Percentiles rank a stretch among this genome's conserved stretches.
Evolutionary conservation across 805 yeast genomes (phyloP).

Genomic region (Candida chauliodis): DNA sequence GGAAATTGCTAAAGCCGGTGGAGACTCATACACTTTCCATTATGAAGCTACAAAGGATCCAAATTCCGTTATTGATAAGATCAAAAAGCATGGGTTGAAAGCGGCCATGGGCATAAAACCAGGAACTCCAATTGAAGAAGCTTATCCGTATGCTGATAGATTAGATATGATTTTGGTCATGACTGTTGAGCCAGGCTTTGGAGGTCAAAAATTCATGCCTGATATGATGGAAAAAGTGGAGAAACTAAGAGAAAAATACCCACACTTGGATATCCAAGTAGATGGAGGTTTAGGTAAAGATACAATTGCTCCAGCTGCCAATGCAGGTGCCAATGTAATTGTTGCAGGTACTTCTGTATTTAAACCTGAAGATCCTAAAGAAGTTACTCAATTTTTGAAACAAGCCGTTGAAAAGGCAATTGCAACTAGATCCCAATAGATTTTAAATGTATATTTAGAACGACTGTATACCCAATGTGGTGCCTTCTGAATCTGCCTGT

Average conservation of each 20-base stretch:
- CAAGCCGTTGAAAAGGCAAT: conserved; percentile 53
- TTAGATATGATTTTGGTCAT: conserved; percentile 94
- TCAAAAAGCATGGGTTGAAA: conserved; percentile 78
- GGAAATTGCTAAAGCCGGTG: conserved; percentile 90
- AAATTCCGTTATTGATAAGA: conserved; percentile 64
- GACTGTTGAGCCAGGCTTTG: conserved; percentile 99
- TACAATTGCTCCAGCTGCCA: conserved; percentile 84
- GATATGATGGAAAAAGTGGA: conserved; percentile 96
- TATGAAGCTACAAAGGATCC: conserved; percentile 88
- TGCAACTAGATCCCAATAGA: conserved; percentile 23
- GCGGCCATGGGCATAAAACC: conserved; percentile 96
- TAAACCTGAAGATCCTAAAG: conserved; percentile 74
- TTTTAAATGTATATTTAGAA: conserved; percentile 28
- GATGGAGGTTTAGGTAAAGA: conserved; percentile 94
- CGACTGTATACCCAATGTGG: conserved; percentile 76
- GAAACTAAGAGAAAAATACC: conserved; percentile 66
- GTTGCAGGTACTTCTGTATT: conserved; percentile 97
- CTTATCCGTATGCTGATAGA: conserved; percentile 68
- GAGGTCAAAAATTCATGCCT: conserved; percentile 94
- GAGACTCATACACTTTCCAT: conserved; percentile 95
- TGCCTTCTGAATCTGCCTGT: conserved; percentile 61
- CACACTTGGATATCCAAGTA: conserved; percentile 84
- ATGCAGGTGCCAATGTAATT: conserved; percentile 96
- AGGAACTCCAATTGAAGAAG: conserved; percentile 80
- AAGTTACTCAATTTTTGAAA: conserved; percentile 68